Percentiles rank a stretch among this genome's conserved stretches.
These are phyloP conservation scores for Phallus indusiatus DNA, from an alignment of 768 basidiomycete genomes.

Conservation along the genomic window DNA sequence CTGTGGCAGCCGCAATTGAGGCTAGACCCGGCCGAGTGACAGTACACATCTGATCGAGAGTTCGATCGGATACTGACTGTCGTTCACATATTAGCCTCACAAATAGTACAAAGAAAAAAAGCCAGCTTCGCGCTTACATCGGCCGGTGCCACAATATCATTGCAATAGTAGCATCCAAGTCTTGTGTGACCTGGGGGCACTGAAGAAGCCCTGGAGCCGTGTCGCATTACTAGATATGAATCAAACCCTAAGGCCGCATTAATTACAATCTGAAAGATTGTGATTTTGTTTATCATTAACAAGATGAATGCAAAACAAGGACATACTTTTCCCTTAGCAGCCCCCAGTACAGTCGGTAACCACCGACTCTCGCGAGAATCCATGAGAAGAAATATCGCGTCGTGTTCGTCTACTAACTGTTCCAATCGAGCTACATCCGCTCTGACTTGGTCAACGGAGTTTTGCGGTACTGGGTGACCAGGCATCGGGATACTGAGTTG, in stretches of 20 bases:
- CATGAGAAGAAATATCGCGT: conserved; percentile 90
- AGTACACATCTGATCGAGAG: conserved; percentile 98
- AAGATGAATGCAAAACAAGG: not conserved
- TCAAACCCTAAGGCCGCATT: conserved; percentile 96
- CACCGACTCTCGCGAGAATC: conserved; percentile 97
- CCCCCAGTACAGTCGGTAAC: conserved; percentile 86
- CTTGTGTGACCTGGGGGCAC: conserved; percentile 23
- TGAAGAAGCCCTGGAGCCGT: conserved; percentile 53
- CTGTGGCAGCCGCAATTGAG: conserved; percentile 82
- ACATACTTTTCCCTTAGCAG: conserved; percentile 72
- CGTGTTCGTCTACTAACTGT: conserved; percentile 71
- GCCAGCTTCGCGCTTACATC: conserved; percentile 48
- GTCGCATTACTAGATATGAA: conserved; percentile 93
- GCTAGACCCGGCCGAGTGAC: conserved; percentile 94
- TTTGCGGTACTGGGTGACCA: conserved; percentile 78
- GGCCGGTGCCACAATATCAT: conserved; percentile 92
- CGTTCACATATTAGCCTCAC: conserved; percentile 3
- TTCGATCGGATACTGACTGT: conserved; percentile 73
- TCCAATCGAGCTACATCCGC: conserved; percentile 69
- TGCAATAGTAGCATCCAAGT: conserved; percentile 96
- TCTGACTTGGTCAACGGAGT: conserved; percentile 44
- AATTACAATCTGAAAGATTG: conserved; percentile 59
- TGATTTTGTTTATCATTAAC: not conserved
- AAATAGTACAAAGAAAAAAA: not conserved
- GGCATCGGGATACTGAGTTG: conserved; percentile 91